Evolutionary conservation across 306 rosid genomes (phyloP).

Genomic region (Vigna reflexopilosa): DNA sequence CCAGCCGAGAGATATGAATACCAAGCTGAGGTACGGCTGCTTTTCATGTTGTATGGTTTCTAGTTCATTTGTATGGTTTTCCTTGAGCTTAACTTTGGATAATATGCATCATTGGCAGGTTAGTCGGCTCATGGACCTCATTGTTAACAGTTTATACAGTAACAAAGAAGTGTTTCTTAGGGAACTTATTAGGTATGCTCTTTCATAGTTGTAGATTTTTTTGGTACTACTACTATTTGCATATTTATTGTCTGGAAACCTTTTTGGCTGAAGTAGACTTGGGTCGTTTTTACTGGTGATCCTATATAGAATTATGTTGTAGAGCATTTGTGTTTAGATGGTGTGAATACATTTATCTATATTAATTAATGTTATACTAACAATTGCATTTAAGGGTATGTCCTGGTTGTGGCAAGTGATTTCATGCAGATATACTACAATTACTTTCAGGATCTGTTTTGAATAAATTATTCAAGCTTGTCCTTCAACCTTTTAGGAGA

Average conservation of each 20-base stretch:
- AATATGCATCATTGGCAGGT: conserved; percentile 62
- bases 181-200: conserved; percentile 86
- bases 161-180: conserved; percentile 97
- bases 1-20: conserved; percentile 80
- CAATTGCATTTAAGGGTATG: neutral
- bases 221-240: neutral
- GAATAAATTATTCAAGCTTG: neutral
- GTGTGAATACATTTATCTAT: neutral
- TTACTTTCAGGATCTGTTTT: conserved; percentile 8
- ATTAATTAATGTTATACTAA: neutral
- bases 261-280: neutral
- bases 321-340: neutral
- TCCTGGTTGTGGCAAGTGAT: neutral
- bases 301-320: neutral
- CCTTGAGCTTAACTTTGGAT: conserved; percentile 6
- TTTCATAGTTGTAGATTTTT: neutral
- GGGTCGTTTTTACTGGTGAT: neutral
- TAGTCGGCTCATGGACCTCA: conserved; percentile 98
- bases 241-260: conserved; percentile 3
- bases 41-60: neutral
- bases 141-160: conserved; percentile 95
- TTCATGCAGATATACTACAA: neutral
- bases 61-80: neutral
- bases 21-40: conserved; percentile 82
- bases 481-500: neutral